phyloP scores from a whole-genome alignment of 2,329 filamentous ascomycete genomes.

The Metarhizium brunneum region DNA sequence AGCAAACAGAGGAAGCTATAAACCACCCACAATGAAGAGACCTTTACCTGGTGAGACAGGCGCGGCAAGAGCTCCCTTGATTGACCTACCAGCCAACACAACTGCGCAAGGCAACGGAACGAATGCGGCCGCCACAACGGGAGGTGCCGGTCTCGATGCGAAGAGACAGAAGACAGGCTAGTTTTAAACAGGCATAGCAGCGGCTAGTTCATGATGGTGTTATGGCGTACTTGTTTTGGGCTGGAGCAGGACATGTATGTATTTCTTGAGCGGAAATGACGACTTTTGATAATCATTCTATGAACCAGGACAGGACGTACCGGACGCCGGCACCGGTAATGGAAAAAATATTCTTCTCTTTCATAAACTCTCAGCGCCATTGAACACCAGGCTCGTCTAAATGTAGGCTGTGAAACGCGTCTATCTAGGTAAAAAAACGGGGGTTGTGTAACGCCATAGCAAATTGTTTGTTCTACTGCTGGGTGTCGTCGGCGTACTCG shows the following conservation, averaged over 20 bases:
- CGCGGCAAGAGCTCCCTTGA: slow-evolving; percentile 33
- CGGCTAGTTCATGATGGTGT: background rate
- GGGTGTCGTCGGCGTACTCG: background rate
- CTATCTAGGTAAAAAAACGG: no score
- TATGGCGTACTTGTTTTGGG: slow-evolving; percentile 16
- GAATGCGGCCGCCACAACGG: slow-evolving; percentile 5
- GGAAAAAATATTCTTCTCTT: background rate
- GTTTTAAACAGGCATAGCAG: background rate
- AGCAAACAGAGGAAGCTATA: slow-evolving; percentile 48
- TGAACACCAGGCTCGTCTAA: background rate
- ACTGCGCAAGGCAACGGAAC: slow-evolving; percentile 12
- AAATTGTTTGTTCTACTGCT: background rate
- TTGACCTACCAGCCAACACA: slow-evolving; percentile 41
- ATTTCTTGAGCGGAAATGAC: slow-evolving; percentile 1
- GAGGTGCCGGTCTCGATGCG: slow-evolving; percentile 27
- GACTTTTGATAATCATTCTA: background rate
- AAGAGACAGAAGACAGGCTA: slow-evolving; percentile 41
- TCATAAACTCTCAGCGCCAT: background rate
- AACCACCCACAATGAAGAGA: slow-evolving; percentile 50
- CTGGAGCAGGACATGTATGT: background rate
- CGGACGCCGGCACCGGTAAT: background rate
- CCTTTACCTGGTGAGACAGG: slow-evolving; percentile 25
- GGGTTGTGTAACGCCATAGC: no score
- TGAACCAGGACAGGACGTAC: background rate
- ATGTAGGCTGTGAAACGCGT: no score